These are phyloP conservation scores for Gnaphalium uliginosum DNA, from an alignment of 129 eudicot species.

Conservation along the genomic window DNA sequence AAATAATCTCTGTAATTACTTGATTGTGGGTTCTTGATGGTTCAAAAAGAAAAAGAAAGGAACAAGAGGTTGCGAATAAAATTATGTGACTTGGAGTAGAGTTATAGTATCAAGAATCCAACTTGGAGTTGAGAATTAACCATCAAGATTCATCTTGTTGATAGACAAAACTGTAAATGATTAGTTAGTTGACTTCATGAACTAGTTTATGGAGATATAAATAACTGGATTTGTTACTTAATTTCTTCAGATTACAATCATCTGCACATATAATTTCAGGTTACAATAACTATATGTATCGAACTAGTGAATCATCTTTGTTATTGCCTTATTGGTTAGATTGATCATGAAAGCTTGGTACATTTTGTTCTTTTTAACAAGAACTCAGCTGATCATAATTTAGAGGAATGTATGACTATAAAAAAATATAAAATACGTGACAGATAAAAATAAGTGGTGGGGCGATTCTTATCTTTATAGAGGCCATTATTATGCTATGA, in stretches of 20 bases:
- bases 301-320: background rate
- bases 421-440: background rate
- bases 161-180: conserved; percentile 25
- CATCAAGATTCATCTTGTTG: conserved; percentile 7
- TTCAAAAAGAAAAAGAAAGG: too few species aligned
- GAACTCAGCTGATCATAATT: background rate
- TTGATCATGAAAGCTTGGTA: background rate
- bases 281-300: background rate
- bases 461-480: conserved; percentile 10
- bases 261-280: conserved; percentile 1
- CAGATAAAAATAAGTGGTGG: background rate
- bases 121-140: too few species aligned
- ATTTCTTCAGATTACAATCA: background rate
- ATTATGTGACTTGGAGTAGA: too few species aligned
- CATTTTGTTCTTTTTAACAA: background rate
- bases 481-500: background rate
- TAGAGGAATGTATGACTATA: background rate
- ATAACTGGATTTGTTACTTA: conserved; percentile 12
- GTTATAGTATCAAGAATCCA: too few species aligned
- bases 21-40: too few species aligned
- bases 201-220: conserved; percentile 20
- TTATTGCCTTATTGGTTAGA: background rate
- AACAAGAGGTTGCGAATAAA: too few species aligned
- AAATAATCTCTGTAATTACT: too few species aligned
- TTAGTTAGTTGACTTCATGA: conserved; percentile 8